Evolutionary conservation across 768 basidiomycete genomes (phyloP).

Genomic region (Mycena belliarum): DNA sequence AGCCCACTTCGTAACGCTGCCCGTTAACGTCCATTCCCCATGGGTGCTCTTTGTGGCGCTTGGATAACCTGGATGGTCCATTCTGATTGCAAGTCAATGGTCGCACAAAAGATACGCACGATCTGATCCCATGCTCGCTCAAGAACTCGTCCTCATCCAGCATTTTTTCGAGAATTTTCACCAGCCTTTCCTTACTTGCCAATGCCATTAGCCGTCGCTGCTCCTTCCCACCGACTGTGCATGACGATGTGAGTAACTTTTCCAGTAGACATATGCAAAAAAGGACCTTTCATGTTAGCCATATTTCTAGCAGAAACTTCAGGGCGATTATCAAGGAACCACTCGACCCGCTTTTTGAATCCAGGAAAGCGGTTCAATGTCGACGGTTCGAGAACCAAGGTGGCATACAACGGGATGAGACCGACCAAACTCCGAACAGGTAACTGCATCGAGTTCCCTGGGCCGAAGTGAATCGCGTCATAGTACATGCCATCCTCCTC

Average conservation of each 20-base stretch:
- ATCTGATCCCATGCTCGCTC: conserved; percentile 93
- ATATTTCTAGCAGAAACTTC: conserved; percentile 89
- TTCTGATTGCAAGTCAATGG: not conserved
- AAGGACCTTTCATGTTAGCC: conserved; percentile 88
- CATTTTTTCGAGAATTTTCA: conserved; percentile 93
- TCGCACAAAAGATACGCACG: conserved; percentile 54
- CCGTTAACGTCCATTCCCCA: conserved; percentile 96
- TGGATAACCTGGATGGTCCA: conserved; percentile 64
- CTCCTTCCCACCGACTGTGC: conserved; percentile 63
- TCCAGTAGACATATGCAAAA: not conserved
- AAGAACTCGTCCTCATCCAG: conserved; percentile 96
- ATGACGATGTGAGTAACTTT: not conserved
- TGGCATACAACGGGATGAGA: conserved; percentile 96
- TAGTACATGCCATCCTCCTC: conserved; percentile 98
- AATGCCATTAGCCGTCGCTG: conserved; percentile 88
- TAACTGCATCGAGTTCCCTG: conserved; percentile 81
- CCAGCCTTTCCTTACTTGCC: conserved; percentile 87
- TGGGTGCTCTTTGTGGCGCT: conserved; percentile 86
- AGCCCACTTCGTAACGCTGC: conserved; percentile 86
- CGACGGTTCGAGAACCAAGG: conserved; percentile 88
- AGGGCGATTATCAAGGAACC: conserved; percentile 95
- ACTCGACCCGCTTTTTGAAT: conserved; percentile 98
- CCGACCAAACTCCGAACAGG: conserved; percentile 95
- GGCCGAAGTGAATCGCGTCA: conserved; percentile 90
- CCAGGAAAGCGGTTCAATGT: conserved; percentile 91